Conservation (phyloP, 2,329 filamentous ascomycete genomes). For the Fusarium subglutinans region DNA sequence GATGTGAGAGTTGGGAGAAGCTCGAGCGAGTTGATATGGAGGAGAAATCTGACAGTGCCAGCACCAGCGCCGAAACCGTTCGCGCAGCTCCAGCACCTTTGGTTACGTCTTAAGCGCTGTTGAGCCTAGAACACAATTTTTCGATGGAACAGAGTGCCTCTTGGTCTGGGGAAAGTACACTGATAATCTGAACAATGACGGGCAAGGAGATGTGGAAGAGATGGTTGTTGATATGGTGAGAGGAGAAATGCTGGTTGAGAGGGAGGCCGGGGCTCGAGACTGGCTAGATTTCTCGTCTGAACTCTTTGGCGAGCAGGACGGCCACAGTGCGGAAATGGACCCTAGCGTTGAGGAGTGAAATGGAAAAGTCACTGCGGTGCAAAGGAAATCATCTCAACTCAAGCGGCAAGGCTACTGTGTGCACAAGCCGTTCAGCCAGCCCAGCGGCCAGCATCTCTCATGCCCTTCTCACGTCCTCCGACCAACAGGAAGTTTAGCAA, state of each 20-base stretch:
- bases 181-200: neutral
- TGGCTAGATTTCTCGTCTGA: neutral
- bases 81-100: neutral
- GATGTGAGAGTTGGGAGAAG: neutral
- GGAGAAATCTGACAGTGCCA: neutral
- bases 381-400: neutral
- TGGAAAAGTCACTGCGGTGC: neutral
- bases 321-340: neutral
- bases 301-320: neutral
- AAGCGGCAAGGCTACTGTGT: neutral
- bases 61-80: neutral
- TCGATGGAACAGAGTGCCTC: neutral
- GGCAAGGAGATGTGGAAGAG: neutral
- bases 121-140: neutral
- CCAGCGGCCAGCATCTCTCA: neutral
- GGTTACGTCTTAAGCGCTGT: neutral
- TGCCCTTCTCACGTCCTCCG: accelerated
- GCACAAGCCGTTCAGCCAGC: too few relatives aligned
- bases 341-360: neutral
- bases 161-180: neutral
- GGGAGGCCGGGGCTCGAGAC: neutral
- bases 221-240: neutral
- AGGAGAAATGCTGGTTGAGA: neutral
- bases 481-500: accelerated
- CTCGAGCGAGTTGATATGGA: neutral